Percentiles rank a stretch among this genome's conserved stretches.
Conservation (phyloP, 495 filamentous ascomycete genomes). For the Aspergillus nanangensis region DNA sequence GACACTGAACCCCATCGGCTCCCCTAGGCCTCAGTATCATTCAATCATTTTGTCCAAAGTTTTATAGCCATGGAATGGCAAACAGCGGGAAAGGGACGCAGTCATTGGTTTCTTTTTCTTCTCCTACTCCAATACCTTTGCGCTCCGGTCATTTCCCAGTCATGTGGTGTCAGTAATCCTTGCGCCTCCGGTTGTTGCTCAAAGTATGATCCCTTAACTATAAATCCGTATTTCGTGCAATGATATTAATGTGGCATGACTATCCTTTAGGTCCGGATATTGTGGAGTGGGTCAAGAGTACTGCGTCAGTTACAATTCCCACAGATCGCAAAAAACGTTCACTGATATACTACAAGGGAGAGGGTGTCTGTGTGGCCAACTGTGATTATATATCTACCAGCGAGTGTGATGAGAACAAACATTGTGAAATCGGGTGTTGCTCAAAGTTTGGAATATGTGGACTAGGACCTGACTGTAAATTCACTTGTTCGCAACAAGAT, state of each 20-base stretch:
- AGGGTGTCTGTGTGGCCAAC: constrained; percentile 9
- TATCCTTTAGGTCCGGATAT: background rate
- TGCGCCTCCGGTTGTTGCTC: background rate
- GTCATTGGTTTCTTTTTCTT: no score
- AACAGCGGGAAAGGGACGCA: no score
- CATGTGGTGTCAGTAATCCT: background rate
- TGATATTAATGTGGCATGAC: no score
- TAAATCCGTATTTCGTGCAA: no score
- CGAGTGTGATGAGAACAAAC: constrained; percentile 13
- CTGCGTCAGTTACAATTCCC: background rate
- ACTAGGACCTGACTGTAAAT: constrained; percentile 15
- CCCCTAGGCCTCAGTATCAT: no score
- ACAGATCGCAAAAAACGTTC: constrained; percentile 3
- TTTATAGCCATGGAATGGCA: no score
- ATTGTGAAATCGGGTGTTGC: constrained; percentile 17
- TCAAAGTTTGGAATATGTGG: constrained; percentile 12
- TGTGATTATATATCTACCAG: constrained; percentile 8
- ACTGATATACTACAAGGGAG: constrained; percentile 1
- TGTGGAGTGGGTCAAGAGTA: constrained; percentile 2
- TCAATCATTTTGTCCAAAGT: no score
- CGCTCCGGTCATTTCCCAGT: no score
- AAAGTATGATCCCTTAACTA: background rate
- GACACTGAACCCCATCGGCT: no score
- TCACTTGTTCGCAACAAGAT: background rate
- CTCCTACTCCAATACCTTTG: no score